phyloP scores from a whole-genome alignment of 2,329 filamentous ascomycete species.

The Penicillium psychrosexuale region DNA sequence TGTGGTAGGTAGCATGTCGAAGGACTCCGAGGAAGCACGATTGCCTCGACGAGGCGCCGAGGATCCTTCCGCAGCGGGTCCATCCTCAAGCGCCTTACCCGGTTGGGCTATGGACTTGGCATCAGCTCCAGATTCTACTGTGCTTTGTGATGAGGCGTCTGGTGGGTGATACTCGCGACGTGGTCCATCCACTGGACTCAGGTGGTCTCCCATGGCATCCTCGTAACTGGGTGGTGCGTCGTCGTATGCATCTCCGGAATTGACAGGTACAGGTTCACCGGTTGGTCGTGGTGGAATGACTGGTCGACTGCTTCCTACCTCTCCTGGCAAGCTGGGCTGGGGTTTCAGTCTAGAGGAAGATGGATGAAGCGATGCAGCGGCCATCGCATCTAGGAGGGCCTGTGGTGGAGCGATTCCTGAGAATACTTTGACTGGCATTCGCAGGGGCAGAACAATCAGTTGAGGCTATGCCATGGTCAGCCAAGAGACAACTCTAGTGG shows the following conservation, averaged over 20 bases:
- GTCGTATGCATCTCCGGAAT: conserved; percentile 43
- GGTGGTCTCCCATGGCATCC: conserved; percentile 78
- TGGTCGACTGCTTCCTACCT: conserved; percentile 25
- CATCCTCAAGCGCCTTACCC: conserved; percentile 29
- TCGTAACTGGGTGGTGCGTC: conserved; percentile 95
- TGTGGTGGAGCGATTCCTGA: conserved; percentile 82
- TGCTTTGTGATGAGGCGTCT: conserved; percentile 31
- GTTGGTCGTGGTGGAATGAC: conserved; percentile 43
- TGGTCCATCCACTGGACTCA: conserved; percentile 70
- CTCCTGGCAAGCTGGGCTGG: conserved; percentile 24
- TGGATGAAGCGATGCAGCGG: conserved; percentile 29
- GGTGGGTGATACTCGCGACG: conserved; percentile 53
- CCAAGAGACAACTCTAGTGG: conserved; percentile 2
- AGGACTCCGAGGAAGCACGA: conserved; percentile 38
- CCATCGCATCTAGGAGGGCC: conserved; percentile 67
- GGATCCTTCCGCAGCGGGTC: conserved; percentile 20
- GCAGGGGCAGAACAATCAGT: conserved; percentile 72
- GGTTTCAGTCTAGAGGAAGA: conserved; percentile 20
- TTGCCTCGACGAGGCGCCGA: conserved; percentile 22
- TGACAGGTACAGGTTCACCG: conserved; percentile 23
- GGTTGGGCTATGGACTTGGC: conserved; percentile 33
- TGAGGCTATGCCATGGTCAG: conserved; percentile 55
- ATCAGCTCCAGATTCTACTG: conserved; percentile 39
- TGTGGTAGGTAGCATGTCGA: conserved; percentile 40
- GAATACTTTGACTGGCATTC: conserved; percentile 75